Conservation (phyloP, 2,329 filamentous ascomycete species). For the Aspergillus sp. region DNA sequence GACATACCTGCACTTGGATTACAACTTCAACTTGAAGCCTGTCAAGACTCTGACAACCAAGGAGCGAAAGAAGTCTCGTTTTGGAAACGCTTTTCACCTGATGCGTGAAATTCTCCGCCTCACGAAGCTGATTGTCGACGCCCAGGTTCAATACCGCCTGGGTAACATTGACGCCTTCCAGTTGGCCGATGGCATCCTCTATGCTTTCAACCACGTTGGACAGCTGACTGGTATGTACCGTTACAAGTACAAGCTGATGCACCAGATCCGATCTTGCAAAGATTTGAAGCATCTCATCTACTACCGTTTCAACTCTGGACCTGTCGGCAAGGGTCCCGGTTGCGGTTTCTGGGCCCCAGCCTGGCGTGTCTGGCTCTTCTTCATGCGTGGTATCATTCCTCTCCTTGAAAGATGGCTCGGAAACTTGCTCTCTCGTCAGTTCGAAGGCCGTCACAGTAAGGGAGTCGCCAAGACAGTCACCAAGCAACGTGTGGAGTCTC, state of each 20-base stretch:
- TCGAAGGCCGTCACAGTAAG: constrained; percentile 97
- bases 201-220: constrained; percentile 98
- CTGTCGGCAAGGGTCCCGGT: constrained; percentile 94
- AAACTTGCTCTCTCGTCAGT: constrained; percentile 93
- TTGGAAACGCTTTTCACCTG: constrained; percentile 97
- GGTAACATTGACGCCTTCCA: constrained; percentile 99
- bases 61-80: constrained; percentile 98
- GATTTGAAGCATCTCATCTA: constrained; percentile 99
- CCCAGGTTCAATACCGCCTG: constrained; percentile 94
- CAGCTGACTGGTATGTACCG: constrained; percentile 99
- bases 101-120: constrained; percentile 97
- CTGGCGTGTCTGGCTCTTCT: constrained; percentile 98
- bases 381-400: constrained; percentile 97
- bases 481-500: constrained; percentile 97
- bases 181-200: constrained; percentile 96
- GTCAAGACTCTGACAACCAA: constrained; percentile 99
- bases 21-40: constrained; percentile 99
- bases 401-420: constrained; percentile 96
- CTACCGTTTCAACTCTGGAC: constrained; percentile 95
- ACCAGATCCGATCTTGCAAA: constrained; percentile 98
- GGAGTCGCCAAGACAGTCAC: constrained; percentile 98
- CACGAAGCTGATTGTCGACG: constrained; percentile 97
- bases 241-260: constrained; percentile 99
- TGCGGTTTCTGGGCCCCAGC: constrained; percentile 99
- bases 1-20: constrained; percentile 96